Evolutionary conservation across 2,329 filamentous ascomycete genomes (phyloP), one percentile per base, ranked within the genome.

Genomic region (Paracoccidioides brasiliensis): DNA sequence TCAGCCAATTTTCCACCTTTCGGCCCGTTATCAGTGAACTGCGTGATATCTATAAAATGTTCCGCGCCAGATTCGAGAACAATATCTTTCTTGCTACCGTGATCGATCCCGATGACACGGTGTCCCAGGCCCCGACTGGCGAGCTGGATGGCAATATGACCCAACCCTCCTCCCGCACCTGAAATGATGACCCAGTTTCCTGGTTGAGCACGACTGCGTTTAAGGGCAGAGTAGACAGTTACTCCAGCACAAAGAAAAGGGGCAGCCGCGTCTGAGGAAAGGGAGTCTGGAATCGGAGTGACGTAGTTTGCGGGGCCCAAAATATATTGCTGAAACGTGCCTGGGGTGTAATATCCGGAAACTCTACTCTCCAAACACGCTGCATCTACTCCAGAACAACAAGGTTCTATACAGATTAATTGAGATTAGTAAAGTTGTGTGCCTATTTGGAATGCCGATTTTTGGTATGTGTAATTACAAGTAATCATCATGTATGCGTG

Each of bases 241-340:
- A 86, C 76, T 33, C 83, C 84, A 12, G 82, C 83, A 67, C 83
- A 86, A 53, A 85, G 76, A 72, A 86, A 77, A 0, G 83, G 84
- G 1, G 84, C 84, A 0, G 84, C 84, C 30, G 75, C 74, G 52
- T 79, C 82, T 8, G 79, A 81, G 44, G 75, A 68, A 15, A 87
- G 69, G 3, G 67, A 70, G 4, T 84, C 82, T 2, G 84, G 84
- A 61, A 87, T 85, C 1, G 82, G 82, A 0, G 84, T 86, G 2
- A 86, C 83, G 66, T 87, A 86, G 69, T 79, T 78, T 3, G 83
- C 83, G 8, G 81, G 80, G 0, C 77, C 78, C 14, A 84, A 65
- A 15, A 78, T 78, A 63, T 86, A 87, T 69, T 86, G 82, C 65
- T 86, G 84, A 66, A 86, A 87, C n/a, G 83, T 87, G 41, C 84